Conservation (phyloP, 2,329 filamentous ascomycete genomes). For the Graphiopsis chlorocephala region DNA sequence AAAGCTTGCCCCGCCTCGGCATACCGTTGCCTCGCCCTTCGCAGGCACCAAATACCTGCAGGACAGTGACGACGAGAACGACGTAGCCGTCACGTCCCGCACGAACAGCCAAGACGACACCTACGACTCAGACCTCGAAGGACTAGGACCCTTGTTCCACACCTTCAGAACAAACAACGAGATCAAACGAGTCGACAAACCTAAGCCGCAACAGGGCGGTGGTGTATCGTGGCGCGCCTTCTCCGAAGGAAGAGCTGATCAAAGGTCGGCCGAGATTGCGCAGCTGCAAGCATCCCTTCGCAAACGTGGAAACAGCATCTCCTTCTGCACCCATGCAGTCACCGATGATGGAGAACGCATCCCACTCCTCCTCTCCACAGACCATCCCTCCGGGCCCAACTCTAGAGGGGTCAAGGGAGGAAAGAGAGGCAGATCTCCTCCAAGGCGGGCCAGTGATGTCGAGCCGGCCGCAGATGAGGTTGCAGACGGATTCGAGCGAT, state of each 20-base stretch:
- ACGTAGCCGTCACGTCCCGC: slow-evolving; percentile 31
- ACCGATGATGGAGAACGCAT: slow-evolving; percentile 35
- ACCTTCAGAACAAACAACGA: slow-evolving; percentile 16
- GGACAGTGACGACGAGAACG: slow-evolving; percentile 32
- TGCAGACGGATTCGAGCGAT: slow-evolving; percentile 25
- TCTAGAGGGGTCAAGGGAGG: slow-evolving; percentile 15
- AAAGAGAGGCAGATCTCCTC: slow-evolving; percentile 27
- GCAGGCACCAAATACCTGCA: slow-evolving; percentile 38
- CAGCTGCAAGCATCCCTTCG: slow-evolving; percentile 32
- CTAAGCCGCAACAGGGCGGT: slow-evolving; percentile 29
- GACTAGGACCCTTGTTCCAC: slow-evolving; percentile 13
- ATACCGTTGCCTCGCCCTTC: slow-evolving; percentile 35
- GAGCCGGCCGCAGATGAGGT: slow-evolving; percentile 30
- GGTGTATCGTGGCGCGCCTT: slow-evolving; percentile 37
- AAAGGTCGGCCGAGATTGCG: slow-evolving; percentile 33
- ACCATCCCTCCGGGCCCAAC: slow-evolving; percentile 21
- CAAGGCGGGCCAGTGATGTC: slow-evolving; percentile 28
- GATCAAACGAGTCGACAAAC: slow-evolving; percentile 33
- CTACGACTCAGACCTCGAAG: slow-evolving; percentile 11
- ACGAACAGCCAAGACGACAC: slow-evolving; percentile 28
- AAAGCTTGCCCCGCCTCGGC: slow-evolving; percentile 23
- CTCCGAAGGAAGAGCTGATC: slow-evolving; percentile 33
- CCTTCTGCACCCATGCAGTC: slow-evolving; percentile 32
- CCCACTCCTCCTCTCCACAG: slow-evolving; percentile 24
- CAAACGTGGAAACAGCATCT: slow-evolving; percentile 34